phyloP scores from a whole-genome alignment of 331 rosid species.

The Saraca asoca region DNA sequence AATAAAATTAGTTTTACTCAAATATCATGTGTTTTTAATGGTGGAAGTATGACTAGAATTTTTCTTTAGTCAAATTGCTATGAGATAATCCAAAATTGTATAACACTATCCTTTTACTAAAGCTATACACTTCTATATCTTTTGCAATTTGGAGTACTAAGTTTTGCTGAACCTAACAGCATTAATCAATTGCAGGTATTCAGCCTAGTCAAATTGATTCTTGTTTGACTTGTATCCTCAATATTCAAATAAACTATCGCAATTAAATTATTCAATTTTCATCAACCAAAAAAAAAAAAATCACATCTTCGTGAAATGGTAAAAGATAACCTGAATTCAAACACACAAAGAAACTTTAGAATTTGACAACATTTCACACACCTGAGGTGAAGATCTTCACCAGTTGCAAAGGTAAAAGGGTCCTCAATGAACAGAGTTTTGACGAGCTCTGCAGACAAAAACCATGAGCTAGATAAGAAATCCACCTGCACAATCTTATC shows the following conservation, averaged over 20 bases:
- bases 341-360: conserved; percentile 8
- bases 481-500: conserved; percentile 95
- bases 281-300: conserved; percentile 9
- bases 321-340: neutral
- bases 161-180: neutral
- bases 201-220: neutral
- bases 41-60: too few relatives aligned
- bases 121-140: neutral
- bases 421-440: conserved; percentile 84
- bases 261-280: conserved; percentile 6
- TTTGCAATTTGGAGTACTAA: neutral
- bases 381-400: conserved; percentile 99
- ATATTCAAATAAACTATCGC: conserved; percentile 9
- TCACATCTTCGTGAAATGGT: conserved; percentile 4
- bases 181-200: too few relatives aligned
- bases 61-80: neutral
- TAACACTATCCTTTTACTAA: too few relatives aligned
- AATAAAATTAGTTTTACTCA: too few relatives aligned
- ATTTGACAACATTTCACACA: conserved; percentile 20
- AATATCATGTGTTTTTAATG: too few relatives aligned
- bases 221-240: conserved; percentile 40
- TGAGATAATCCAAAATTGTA: neutral
- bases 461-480: conserved; percentile 97
- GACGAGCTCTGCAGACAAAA: conserved; percentile 82
- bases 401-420: conserved; percentile 91